phyloP scores from a whole-genome alignment of 2,329 filamentous ascomycete species.

The Domatiomyces globalis region DNA sequence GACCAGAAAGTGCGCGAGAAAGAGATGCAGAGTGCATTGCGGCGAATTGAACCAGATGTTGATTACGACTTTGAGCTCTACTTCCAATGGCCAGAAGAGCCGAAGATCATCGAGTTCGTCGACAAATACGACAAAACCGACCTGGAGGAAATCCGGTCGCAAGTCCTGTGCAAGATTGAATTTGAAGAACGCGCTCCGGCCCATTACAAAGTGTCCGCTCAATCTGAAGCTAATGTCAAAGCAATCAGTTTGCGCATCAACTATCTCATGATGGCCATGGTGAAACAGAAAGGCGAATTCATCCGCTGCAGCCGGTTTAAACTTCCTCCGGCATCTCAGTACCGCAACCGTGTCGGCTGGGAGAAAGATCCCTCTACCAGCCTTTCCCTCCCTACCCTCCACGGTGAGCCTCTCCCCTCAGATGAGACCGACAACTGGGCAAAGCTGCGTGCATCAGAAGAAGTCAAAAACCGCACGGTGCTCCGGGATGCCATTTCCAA shows the following conservation, averaged over 20 bases:
- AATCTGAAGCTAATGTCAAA: slow-evolving; percentile 5
- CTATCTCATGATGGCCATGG: slow-evolving; percentile 14
- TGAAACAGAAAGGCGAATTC: slow-evolving; percentile 10
- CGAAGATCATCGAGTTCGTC: slow-evolving; percentile 14
- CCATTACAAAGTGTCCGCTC: slow-evolving; percentile 5
- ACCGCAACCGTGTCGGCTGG: slow-evolving; percentile 10
- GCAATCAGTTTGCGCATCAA: slow-evolving; percentile 9
- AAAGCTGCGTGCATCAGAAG: slow-evolving; percentile 14
- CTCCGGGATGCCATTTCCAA: slow-evolving; percentile 21
- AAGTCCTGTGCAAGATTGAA: slow-evolving; percentile 9
- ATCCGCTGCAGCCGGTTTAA: slow-evolving; percentile 10
- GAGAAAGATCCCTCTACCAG: slow-evolving; percentile 6
- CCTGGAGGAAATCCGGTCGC: slow-evolving; percentile 8
- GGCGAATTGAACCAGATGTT: slow-evolving; percentile 3
- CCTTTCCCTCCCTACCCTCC: slow-evolving; percentile 14
- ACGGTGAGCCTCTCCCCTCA: slow-evolving; percentile 11
- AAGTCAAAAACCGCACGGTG: slow-evolving; percentile 21
- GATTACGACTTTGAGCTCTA: slow-evolving; percentile 11
- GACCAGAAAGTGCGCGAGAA: slow-evolving; percentile 5
- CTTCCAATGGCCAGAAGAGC: slow-evolving; percentile 14
- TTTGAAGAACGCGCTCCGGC: background rate
- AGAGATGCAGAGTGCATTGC: slow-evolving; percentile 3
- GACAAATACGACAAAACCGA: slow-evolving; percentile 3
- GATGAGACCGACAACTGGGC: slow-evolving; percentile 17
- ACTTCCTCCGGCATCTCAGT: slow-evolving; percentile 10